Percentiles rank a stretch among this genome's conserved stretches.
phyloP scores from a whole-genome alignment of 129 eudicot genomes.

The sunflower (Helianthus annuus) region HanXRQr2.0-SUNRISE NC_035445.2:85220081-85220580 shows the following conservation, averaged over 20 bases:
- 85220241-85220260: constrained; percentile 9
- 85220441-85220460: not conserved
- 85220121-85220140: constrained; percentile 21
- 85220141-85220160: constrained; percentile 1
- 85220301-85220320: not conserved
- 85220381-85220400: constrained; percentile 6
- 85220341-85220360: not conserved
- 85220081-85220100: constrained; percentile 10
- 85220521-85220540: constrained; percentile 12
- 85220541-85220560: constrained; percentile 22
- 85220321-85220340: not conserved
- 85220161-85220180: constrained; percentile 17
- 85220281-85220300: constrained; percentile 20
- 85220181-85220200: not conserved
- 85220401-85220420: constrained; percentile 21
- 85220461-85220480: not conserved
- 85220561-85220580: constrained; percentile 20
- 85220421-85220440: not conserved
- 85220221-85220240: constrained; percentile 19
- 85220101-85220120: not conserved
- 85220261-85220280: constrained; percentile 19
- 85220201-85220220: constrained; percentile 24
- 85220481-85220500: not conserved
- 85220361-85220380: not conserved
- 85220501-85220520: constrained; percentile 14